Evolutionary conservation across 2,329 filamentous ascomycete species (phyloP), one percentile per base, ranked within the genome.

Genomic region (Coniella vitis): DNA sequence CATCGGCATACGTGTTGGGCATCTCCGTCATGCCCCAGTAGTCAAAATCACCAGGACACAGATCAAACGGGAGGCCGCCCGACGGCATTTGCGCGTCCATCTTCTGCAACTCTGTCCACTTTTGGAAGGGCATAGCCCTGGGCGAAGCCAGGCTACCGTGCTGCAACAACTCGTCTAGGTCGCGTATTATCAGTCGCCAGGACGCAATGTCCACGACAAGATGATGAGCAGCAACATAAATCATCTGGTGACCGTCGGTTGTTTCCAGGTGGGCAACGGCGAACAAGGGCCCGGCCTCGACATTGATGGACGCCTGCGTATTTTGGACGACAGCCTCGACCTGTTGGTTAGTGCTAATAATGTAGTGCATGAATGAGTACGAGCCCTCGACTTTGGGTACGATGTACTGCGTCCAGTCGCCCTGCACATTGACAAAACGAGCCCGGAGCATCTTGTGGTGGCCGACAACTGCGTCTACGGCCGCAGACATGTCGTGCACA

Each of bases 361-460:
- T 56, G 47, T 71, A 69, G 48, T 73, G 69, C 19, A 62, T 61
- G 38, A 77, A 69, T 1, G 63, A 61, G 54, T 75, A 78, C 0
- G 73, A 70, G 8, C 62, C 65, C 3, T 65, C 48, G 3, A 68
- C 62, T 3, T 69, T 63, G 0, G 70, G 63, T 0, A 68, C 55
- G 16, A 73, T 66, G 13, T 65, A 63, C 54, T 78, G 75, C 44
- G 66, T 68, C 73, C 74, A 78, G 3, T 69, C 68, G 3, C 64
- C 61, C 12, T 56, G 55, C 4, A 60, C 63, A 0, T 62, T 58
- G 22, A 61, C 58, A 48, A 76, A 78, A 0, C 74, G 67, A 1
- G 70, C 69, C 35, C 75, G 62, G 4, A 78, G 66, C 74, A 78
- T 78, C 14, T 71, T 62, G 51, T 78, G 75, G 22, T 75, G 72